phyloP scores from a whole-genome alignment of 495 filamentous ascomycete species.

The Rostrohypoxylon terebratum region DNA sequence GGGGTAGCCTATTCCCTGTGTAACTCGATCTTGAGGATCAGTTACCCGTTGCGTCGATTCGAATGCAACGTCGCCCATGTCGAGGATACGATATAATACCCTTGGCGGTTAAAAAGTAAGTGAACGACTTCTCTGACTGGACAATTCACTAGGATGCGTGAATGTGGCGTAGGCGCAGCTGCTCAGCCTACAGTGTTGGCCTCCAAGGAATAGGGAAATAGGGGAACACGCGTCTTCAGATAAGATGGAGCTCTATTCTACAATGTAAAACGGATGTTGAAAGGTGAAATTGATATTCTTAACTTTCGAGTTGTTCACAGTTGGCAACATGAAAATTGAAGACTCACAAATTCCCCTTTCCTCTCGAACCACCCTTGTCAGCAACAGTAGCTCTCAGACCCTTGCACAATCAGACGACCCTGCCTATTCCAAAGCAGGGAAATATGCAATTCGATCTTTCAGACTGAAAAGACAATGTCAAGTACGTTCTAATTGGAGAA shows the following conservation, averaged over 20 bases:
- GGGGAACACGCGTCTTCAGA: background rate
- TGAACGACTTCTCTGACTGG: constrained; percentile 1
- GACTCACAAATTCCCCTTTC: constrained; percentile 4
- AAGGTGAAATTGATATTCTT: background rate
- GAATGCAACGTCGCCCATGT: constrained; percentile 20
- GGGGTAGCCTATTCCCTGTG: background rate
- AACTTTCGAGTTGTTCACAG: background rate
- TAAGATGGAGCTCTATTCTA: background rate
- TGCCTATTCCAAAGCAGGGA: background rate
- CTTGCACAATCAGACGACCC: background rate
- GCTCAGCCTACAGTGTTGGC: constrained; percentile 5
- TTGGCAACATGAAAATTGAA: constrained; percentile 10
- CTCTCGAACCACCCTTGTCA: constrained; percentile 17
- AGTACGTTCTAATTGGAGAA: background rate
- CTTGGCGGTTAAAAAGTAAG: constrained; percentile 11
- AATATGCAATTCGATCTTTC: background rate
- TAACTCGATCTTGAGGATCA: constrained; percentile 10
- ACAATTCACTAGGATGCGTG: background rate
- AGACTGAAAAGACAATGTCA: background rate
- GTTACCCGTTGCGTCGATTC: background rate
- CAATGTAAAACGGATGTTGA: background rate
- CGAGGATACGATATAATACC: constrained; percentile 6
- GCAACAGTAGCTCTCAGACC: constrained; percentile 5
- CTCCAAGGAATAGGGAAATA: background rate
- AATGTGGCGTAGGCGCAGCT: constrained; percentile 18